Conservation (phyloP, 1,139 yeast genomes). For the Nakaseomyces sp. region DNA sequence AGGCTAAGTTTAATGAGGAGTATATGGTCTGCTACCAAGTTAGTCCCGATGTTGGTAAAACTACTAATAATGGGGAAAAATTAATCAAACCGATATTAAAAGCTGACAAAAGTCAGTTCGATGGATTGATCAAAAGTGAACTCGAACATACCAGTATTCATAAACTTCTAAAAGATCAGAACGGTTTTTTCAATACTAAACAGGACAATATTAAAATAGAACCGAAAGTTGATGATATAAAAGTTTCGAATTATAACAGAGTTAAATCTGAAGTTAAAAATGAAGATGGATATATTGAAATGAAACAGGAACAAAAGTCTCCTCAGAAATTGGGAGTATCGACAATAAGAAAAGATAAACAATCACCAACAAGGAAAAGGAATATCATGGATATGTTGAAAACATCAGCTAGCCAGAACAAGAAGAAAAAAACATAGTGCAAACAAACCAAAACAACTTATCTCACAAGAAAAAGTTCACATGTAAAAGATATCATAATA, state of each 20-base stretch:
- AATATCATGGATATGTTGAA: conserved; percentile 10
- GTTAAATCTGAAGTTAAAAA: neutral
- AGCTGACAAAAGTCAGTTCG: conserved; percentile 13
- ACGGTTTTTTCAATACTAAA: conserved; percentile 3
- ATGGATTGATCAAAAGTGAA: conserved; percentile 4
- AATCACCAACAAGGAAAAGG: conserved; percentile 5
- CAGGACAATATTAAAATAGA: neutral
- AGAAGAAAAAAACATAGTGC: conserved; percentile 4
- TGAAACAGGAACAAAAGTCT: neutral
- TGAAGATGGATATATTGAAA: neutral
- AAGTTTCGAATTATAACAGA: too few relatives aligned
- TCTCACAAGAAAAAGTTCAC: too few relatives aligned
- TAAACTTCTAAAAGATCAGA: neutral
- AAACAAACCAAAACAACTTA: too few relatives aligned
- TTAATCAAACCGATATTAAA: conserved; percentile 37
- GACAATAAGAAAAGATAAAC: neutral
- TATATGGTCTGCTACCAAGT: conserved; percentile 48
- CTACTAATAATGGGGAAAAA: conserved; percentile 40
- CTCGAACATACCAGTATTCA: conserved; percentile 5
- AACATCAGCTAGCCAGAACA: conserved; percentile 1
- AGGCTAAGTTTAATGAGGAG: conserved; percentile 36
- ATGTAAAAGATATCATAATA: too few relatives aligned
- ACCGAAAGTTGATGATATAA: too few relatives aligned
- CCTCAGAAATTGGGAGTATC: neutral
- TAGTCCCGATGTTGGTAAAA: conserved; percentile 55